These are phyloP conservation scores for Trebouxia sp. DNA, from an alignment of 139 green algal genomes.

Conservation along the genomic window DNA sequence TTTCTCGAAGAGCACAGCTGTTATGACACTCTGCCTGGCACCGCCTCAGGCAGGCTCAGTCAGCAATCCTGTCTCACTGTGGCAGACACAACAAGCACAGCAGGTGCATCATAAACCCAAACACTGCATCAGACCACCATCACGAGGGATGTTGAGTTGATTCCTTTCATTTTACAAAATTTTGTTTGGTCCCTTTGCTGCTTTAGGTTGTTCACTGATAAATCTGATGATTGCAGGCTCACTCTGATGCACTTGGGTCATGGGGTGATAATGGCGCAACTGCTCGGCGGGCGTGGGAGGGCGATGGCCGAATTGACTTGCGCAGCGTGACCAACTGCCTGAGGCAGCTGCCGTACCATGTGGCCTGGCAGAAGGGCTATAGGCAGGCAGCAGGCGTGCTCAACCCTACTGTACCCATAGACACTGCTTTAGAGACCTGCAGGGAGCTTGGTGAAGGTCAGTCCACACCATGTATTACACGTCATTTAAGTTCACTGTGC, in stretches of 20 bases:
- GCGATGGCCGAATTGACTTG: slow-evolving; percentile 55
- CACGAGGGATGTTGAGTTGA: no score
- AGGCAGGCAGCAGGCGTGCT: slow-evolving; percentile 41
- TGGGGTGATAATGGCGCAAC: slow-evolving; percentile 27
- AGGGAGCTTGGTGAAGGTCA: slow-evolving; percentile 34
- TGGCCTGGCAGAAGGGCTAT: slow-evolving; percentile 49
- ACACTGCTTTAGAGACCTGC: slow-evolving; percentile 47
- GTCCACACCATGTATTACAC: not conserved
- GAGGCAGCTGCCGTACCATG: slow-evolving; percentile 60
- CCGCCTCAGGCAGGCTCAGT: no score
- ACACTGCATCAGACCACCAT: no score
- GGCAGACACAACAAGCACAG: no score
- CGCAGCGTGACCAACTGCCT: slow-evolving; percentile 52
- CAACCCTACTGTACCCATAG: slow-evolving; percentile 56
- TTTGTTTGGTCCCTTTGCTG: not conserved
- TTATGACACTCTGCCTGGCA: no score
- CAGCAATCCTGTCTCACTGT: no score
- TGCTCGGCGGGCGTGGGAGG: slow-evolving; percentile 51
- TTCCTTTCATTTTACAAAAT: no score
- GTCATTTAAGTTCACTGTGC: slow-evolving; percentile 54
- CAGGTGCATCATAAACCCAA: no score
- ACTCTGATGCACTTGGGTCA: slow-evolving; percentile 35
- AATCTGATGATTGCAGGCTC: slow-evolving; percentile 27
- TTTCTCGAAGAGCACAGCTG: no score
- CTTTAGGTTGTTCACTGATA: not conserved